phyloP scores from a whole-genome alignment of 768 basidiomycete species.

The Myochromella boudieri region DNA sequence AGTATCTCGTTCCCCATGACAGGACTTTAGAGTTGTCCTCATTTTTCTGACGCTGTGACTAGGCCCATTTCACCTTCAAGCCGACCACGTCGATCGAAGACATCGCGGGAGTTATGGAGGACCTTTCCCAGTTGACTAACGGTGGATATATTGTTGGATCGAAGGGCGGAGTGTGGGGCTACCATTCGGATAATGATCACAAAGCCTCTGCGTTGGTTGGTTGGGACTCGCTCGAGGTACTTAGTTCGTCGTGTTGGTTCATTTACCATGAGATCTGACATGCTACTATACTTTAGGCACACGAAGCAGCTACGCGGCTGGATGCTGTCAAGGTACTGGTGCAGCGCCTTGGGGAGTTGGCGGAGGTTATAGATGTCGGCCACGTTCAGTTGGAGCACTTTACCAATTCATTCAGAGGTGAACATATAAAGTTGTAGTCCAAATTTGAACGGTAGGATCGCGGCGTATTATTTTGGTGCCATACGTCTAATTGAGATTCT shows the following conservation, averaged over 20 bases:
- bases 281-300: neutral
- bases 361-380: neutral
- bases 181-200: neutral
- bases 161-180: neutral
- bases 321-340: neutral
- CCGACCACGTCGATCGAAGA: neutral
- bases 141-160: too few species aligned
- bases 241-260: neutral
- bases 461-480: too few species aligned
- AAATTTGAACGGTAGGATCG: too few species aligned
- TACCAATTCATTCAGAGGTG: too few species aligned
- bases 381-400: too few species aligned
- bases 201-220: neutral
- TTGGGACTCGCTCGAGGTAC: neutral
- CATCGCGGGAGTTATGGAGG: neutral
- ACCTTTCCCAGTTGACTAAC: neutral
- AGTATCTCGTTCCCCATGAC: too few species aligned
- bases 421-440: too few species aligned
- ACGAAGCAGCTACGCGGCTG: neutral
- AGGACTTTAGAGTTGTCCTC: too few species aligned
- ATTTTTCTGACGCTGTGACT: neutral
- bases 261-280: neutral
- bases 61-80: neutral
- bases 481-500: too few species aligned
- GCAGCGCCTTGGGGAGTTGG: neutral